Conservation (phyloP, 2,329 filamentous ascomycete genomes). For the Zasmidium cellare region DNA sequence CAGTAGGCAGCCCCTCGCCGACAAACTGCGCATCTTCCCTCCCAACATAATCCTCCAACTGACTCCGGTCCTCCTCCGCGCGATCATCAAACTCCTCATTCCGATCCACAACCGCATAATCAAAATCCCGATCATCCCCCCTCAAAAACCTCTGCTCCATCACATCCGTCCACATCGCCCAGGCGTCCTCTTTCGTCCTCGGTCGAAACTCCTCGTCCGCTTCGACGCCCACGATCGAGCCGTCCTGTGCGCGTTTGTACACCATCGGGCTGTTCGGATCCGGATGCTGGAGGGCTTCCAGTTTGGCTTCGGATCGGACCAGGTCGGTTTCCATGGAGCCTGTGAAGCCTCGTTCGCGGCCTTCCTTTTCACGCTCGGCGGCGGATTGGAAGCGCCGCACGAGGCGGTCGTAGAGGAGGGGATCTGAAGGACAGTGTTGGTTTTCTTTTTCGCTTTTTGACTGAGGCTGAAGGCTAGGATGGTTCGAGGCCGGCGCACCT, state of each 20-base stretch:
- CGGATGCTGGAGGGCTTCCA: constrained; percentile 61
- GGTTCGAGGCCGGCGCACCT: constrained; percentile 4
- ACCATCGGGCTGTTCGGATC: constrained; percentile 52
- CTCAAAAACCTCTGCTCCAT: constrained; percentile 73
- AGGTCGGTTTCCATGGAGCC: constrained; percentile 77
- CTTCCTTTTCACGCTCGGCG: constrained; percentile 72
- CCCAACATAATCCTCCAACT: constrained; percentile 77
- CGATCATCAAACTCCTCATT: constrained; percentile 71
- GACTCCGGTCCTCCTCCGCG: constrained; percentile 60
- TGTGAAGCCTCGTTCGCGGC: constrained; percentile 72
- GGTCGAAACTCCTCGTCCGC: constrained; percentile 55
- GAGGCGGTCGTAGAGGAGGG: constrained; percentile 77
- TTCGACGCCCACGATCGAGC: constrained; percentile 60
- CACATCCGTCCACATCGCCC: constrained; percentile 68
- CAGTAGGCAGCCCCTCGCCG: constrained; percentile 37
- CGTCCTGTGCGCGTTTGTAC: constrained; percentile 53
- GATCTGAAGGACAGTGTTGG: constrained; percentile 53
- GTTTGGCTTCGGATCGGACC: constrained; percentile 72
- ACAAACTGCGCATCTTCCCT: constrained; percentile 60
- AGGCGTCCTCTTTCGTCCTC: constrained; percentile 64
- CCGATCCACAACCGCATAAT: constrained; percentile 69
- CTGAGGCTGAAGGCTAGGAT: constrained; percentile 2
- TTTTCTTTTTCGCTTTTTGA: not conserved
- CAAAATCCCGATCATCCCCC: constrained; percentile 75
- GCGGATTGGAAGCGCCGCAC: constrained; percentile 75